These are phyloP conservation scores for Lactuca sativa DNA, from an alignment of 129 eudicot species.

Conservation along the genomic window DNA sequence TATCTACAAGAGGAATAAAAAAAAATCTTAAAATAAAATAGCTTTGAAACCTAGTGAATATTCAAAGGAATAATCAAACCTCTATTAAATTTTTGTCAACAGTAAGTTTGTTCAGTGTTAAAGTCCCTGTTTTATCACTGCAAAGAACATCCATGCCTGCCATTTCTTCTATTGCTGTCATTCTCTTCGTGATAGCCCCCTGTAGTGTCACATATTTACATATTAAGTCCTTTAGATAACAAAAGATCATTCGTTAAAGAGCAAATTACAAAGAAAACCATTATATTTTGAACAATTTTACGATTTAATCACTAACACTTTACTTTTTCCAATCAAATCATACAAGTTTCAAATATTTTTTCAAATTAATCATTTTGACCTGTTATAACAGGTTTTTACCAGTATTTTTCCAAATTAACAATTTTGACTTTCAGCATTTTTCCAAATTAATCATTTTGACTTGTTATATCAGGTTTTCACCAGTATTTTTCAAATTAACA, in stretches of 20 bases:
- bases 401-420: too few relatives aligned
- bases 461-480: too few relatives aligned
- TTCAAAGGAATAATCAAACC: slow-evolving; percentile 40
- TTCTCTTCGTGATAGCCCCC: slow-evolving; percentile 93
- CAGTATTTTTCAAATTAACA: too few relatives aligned
- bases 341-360: too few relatives aligned
- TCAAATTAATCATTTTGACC: too few relatives aligned
- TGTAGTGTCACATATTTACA: slow-evolving; percentile 22
- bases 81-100: slow-evolving; percentile 74
- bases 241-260: slow-evolving; percentile 12
- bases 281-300: background rate
- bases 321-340: too few relatives aligned
- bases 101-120: slow-evolving; percentile 68
- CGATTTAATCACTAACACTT: background rate
- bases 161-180: slow-evolving; percentile 94
- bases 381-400: too few relatives aligned
- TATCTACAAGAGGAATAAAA: slow-evolving; percentile 42
- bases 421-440: too few relatives aligned
- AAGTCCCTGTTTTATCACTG: slow-evolving; percentile 85
- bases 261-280: background rate
- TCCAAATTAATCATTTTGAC: too few relatives aligned
- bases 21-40: slow-evolving; percentile 5
- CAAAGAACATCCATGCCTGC: slow-evolving; percentile 96
- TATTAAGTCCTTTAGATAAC: background rate
- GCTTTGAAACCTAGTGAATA: background rate